These are phyloP conservation scores for Vicia sativa DNA, from an alignment of 306 rosid species.

Conservation along the genomic window DNA sequence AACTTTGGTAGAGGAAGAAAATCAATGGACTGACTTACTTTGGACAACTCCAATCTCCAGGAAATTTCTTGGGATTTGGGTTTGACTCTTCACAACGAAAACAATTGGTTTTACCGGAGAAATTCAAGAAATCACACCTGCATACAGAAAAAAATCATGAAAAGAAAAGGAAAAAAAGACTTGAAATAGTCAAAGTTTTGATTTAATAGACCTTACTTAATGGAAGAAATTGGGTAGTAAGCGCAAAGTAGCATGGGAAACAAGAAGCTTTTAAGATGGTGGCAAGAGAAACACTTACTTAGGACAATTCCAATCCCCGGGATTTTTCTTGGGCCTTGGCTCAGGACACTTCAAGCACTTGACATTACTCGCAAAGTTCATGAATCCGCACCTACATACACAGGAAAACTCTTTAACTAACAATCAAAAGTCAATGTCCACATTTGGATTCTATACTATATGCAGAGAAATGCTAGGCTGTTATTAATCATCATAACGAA, in stretches of 20 bases:
- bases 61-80: slow-evolving; percentile 49
- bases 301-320: slow-evolving; percentile 87
- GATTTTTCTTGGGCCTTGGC: slow-evolving; percentile 53
- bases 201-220: slow-evolving; percentile 11
- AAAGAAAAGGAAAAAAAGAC: background rate
- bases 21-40: slow-evolving; percentile 60
- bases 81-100: slow-evolving; percentile 61
- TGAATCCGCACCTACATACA: slow-evolving; percentile 72
- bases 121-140: slow-evolving; percentile 87
- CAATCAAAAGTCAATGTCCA: background rate
- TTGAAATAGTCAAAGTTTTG: background rate
- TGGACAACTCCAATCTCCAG: slow-evolving; percentile 88
- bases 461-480: slow-evolving; percentile 5
- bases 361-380: slow-evolving; percentile 76
- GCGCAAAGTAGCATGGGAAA: background rate
- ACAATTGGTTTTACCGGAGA: slow-evolving; percentile 65
- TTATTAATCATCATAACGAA: slow-evolving; percentile 3
- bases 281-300: slow-evolving; percentile 55
- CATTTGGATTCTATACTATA: slow-evolving; percentile 1
- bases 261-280: background rate
- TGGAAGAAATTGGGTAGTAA: background rate
- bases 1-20: slow-evolving; percentile 8
- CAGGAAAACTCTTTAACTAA: slow-evolving; percentile 19
- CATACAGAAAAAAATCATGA: slow-evolving; percentile 33
- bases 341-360: slow-evolving; percentile 73